phyloP scores from a whole-genome alignment of 2,329 filamentous ascomycete species.

The Penicillium sp. region DNA sequence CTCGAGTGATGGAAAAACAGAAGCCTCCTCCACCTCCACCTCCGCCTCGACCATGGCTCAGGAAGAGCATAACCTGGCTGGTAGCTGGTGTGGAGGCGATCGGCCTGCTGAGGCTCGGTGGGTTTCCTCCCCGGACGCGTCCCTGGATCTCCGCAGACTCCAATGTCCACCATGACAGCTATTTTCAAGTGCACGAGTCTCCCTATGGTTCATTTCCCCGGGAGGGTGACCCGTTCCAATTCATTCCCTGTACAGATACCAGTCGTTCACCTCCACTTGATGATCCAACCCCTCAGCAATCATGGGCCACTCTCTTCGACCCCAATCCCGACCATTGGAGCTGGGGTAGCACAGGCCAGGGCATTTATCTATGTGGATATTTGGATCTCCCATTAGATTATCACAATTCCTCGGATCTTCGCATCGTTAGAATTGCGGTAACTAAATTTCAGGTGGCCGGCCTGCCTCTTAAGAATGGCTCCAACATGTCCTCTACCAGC shows the following conservation, averaged over 20 bases:
- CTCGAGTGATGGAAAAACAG: background rate
- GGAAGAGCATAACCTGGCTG: background rate
- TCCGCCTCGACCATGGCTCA: background rate
- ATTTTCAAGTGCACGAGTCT: background rate
- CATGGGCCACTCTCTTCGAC: constrained; percentile 18
- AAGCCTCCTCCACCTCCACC: background rate
- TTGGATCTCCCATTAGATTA: constrained; percentile 23
- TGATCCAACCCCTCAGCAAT: constrained; percentile 13
- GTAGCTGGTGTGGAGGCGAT: background rate
- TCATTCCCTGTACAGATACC: constrained; percentile 18
- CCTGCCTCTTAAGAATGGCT: background rate
- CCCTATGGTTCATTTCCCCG: constrained; percentile 8
- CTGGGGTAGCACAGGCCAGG: constrained; percentile 15
- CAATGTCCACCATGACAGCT: background rate
- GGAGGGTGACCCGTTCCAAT: constrained; percentile 16
- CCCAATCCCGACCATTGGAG: constrained; percentile 16
- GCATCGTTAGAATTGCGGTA: constrained; percentile 20
- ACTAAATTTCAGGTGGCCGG: constrained; percentile 23
- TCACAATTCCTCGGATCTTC: constrained; percentile 16
- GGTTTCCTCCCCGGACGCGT: background rate
- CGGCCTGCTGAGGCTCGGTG: background rate
- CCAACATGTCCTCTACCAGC: background rate
- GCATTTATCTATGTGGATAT: constrained; percentile 23
- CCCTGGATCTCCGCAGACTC: background rate
- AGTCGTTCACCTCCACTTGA: constrained; percentile 15